These are phyloP conservation scores for Lactarius quietus DNA, from an alignment of 768 basidiomycete species.

Conservation along the genomic window DNA sequence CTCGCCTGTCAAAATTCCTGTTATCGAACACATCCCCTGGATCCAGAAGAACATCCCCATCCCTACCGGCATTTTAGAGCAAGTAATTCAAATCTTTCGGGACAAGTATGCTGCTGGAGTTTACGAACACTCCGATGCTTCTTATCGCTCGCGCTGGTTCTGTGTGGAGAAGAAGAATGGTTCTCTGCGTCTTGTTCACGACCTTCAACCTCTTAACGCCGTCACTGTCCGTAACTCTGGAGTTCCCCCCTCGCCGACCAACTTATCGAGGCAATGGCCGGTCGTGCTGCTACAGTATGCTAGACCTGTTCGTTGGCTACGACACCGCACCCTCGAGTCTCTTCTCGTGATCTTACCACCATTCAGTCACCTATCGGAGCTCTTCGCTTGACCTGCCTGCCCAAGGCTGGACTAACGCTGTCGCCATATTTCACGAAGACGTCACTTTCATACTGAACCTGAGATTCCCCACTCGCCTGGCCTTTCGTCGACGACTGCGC, in stretches of 20 bases:
- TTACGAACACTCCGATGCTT: slow-evolving; percentile 26
- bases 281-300: not conserved
- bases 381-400: too few species aligned
- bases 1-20: too few species aligned
- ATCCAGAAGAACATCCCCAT: too few species aligned
- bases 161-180: not conserved
- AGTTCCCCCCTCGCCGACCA: slow-evolving; percentile 10
- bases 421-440: not conserved
- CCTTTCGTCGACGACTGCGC: too few species aligned
- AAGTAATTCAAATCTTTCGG: too few species aligned
- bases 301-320: not conserved
- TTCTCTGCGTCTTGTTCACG: slow-evolving; percentile 26
- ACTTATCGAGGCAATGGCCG: slow-evolving; percentile 32
- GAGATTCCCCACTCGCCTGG: not conserved
- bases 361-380: slow-evolving; percentile 1
- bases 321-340: not conserved
- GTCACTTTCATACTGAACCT: not conserved
- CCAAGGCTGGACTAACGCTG: not conserved
- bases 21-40: too few species aligned
- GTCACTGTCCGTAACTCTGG: slow-evolving; percentile 26
- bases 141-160: not conserved
- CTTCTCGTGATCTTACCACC: not conserved
- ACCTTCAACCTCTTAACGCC: slow-evolving; percentile 29
- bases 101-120: slow-evolving; percentile 30
- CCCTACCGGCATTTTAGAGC: too few species aligned